Base-by-base conservation (phyloP, 257 asterid genomes). In the Misopates orontium region DNA sequence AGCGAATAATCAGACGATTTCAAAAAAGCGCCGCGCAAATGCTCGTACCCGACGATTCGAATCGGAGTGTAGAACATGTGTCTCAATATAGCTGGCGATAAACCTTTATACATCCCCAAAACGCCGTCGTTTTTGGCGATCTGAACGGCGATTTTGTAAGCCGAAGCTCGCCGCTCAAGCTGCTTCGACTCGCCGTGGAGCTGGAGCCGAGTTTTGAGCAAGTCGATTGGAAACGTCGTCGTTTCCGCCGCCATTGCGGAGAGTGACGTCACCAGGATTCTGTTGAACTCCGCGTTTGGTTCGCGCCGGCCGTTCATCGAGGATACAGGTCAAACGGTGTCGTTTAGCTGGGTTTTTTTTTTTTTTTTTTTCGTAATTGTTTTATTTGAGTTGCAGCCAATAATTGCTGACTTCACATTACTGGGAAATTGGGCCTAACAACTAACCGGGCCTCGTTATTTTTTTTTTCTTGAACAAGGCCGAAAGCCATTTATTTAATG, bases 211-310 rank as follows among this genome's bases (percentile, higher is more conserved):
- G 95, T 88, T 70, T 91, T 91, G 25, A 87, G 72, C n/a, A 88
- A 75, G 75, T 91, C 98, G 25, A 91, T 78, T 1, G 98, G 98
- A 28, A 91, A 91, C 41, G 98, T 91, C 54, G 95, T 69, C 51
- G 95, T 85, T 71, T 91, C 96, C 8, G 95, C 95, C 60, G 66
- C 81, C 81, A 82, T 79, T 6, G 98, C 98, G 2, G 95, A 83
- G 1, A 88, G 70, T 53, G 98, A 84, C 71, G 96, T 82, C 66
- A 88, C 77, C 45, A 82, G 15, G 66, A 88, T 44, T 60, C 85
- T 86, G 68, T 56, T 73, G 21, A 66, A 71, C 69, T 72, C 85
- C 6, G 48, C 50, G 16, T 39, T 31, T 67, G 66, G 45, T 53
- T 50, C 14, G 32, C 67, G 70, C 73, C 78, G 73, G 75, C 60